These are phyloP conservation scores for Sphagnum fallax DNA, from an alignment of 228 moss, liverwort and hornwort genomes.

Conservation along the genomic window DNA sequence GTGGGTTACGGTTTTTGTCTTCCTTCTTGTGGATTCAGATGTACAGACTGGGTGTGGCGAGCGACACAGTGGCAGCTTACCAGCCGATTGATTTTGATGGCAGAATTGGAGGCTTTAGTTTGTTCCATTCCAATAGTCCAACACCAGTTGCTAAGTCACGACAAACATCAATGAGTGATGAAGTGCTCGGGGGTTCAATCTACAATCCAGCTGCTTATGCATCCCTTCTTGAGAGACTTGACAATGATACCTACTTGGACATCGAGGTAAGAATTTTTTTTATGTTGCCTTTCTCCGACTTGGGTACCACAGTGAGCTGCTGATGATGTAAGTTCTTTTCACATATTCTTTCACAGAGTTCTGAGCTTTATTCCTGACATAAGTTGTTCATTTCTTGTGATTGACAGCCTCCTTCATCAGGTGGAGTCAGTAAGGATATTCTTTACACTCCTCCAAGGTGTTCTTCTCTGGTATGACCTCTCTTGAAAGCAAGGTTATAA, in stretches of 20 bases:
- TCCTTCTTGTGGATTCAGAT: constrained; percentile 84
- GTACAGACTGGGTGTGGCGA: constrained; percentile 64
- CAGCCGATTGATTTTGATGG: constrained; percentile 59
- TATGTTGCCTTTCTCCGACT: too few relatives aligned
- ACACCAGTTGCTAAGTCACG: constrained; percentile 18
- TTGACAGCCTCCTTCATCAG: too few relatives aligned
- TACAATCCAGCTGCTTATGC: constrained; percentile 69
- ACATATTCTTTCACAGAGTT: too few relatives aligned
- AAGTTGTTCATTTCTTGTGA: too few relatives aligned
- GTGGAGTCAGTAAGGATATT: too few relatives aligned
- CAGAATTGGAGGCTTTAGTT: constrained; percentile 42
- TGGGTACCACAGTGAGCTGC: too few relatives aligned
- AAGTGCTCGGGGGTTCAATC: constrained; percentile 75
- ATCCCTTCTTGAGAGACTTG: constrained; percentile 36
- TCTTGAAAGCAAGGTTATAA: too few relatives aligned
- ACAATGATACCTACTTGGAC: constrained; percentile 44
- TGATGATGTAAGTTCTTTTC: too few relatives aligned
- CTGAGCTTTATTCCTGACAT: too few relatives aligned
- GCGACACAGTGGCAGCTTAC: constrained; percentile 39
- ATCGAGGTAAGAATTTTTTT: constrained; percentile 28
- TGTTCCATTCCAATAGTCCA: constrained; percentile 21
- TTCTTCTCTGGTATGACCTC: too few relatives aligned
- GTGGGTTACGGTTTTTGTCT: constrained; percentile 65
- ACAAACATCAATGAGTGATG: constrained; percentile 32
- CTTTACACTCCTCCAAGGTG: too few relatives aligned